Conservation (phyloP, 805 yeast species). For the Cyberlindnera maritima region DNA sequence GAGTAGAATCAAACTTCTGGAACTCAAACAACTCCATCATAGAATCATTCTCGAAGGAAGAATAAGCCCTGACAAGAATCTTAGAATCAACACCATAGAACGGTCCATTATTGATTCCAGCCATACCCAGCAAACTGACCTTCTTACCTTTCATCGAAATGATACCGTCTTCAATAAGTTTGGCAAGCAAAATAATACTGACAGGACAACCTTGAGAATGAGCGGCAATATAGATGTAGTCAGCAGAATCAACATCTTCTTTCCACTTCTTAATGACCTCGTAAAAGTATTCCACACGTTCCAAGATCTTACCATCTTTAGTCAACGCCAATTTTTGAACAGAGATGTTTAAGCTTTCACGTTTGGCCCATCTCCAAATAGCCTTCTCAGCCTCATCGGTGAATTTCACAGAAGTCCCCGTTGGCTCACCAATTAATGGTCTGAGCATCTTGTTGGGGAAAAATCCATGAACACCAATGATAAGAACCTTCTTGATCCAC, state of each 20-base stretch:
- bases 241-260: slow-evolving; percentile 55
- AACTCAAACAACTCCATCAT: slow-evolving; percentile 84
- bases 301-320: slow-evolving; percentile 87
- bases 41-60: slow-evolving; percentile 87
- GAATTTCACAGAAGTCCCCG: slow-evolving; percentile 90
- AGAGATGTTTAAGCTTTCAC: slow-evolving; percentile 35
- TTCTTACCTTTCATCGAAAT: slow-evolving; percentile 32
- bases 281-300: slow-evolving; percentile 79
- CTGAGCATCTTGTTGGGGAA: slow-evolving; percentile 86
- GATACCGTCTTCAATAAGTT: slow-evolving; percentile 59
- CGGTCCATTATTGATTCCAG: slow-evolving; percentile 94
- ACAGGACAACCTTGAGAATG: slow-evolving; percentile 98
- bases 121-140: slow-evolving; percentile 86
- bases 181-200: slow-evolving; percentile 72
- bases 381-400: slow-evolving; percentile 87
- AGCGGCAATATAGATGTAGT: slow-evolving; percentile 85
- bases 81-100: slow-evolving; percentile 86
- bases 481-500: slow-evolving; percentile 57
- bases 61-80: slow-evolving; percentile 80
- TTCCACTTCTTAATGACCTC: slow-evolving; percentile 68
- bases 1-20: slow-evolving; percentile 70
- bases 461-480: slow-evolving; percentile 95
- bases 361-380: slow-evolving; percentile 57
- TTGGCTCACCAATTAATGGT: slow-evolving; percentile 90
- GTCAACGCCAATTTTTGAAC: slow-evolving; percentile 92